Conservation (phyloP, 1,284 basidiomycete species). For the Ceratobasidium sp. region DNA sequence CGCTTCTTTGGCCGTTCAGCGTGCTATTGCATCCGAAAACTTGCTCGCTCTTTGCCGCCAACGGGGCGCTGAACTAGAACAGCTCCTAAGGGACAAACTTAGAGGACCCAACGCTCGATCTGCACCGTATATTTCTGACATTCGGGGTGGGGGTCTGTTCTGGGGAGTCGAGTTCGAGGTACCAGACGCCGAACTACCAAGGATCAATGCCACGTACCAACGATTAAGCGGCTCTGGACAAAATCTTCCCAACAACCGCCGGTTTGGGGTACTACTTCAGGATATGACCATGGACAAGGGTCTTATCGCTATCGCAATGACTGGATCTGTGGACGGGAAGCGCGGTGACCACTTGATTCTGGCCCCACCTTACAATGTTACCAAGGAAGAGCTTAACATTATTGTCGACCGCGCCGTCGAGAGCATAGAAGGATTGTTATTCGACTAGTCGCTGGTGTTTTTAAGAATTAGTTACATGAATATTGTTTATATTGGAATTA, state of each 20-base stretch:
- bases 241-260: slow-evolving; percentile 29
- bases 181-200: slow-evolving; percentile 56
- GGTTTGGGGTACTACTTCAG: slow-evolving; percentile 43
- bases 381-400: slow-evolving; percentile 65
- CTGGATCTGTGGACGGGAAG: slow-evolving; percentile 73
- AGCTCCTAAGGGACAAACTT: slow-evolving; percentile 62
- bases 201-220: slow-evolving; percentile 38
- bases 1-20: slow-evolving; percentile 78
- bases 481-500: too few species aligned
- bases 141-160: slow-evolving; percentile 79
- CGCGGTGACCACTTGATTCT: slow-evolving; percentile 72
- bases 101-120: slow-evolving; percentile 60
- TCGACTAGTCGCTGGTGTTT: background rate
- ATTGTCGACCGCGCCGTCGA: slow-evolving; percentile 67
- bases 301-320: slow-evolving; percentile 71
- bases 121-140: slow-evolving; percentile 70
- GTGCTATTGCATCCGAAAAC: slow-evolving; percentile 69
- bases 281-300: slow-evolving; percentile 59
- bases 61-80: slow-evolving; percentile 67
- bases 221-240: slow-evolving; percentile 18
- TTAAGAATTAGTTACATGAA: background rate
- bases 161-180: slow-evolving; percentile 75
- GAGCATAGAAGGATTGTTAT: slow-evolving; percentile 61
- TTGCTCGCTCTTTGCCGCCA: slow-evolving; percentile 68
- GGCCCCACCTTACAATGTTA: slow-evolving; percentile 76